Evolutionary conservation across 352 stramenopile genomes (phyloP), one percentile per base, ranked within the genome.

Genomic region (Globisporangium cederbergense): DNA sequence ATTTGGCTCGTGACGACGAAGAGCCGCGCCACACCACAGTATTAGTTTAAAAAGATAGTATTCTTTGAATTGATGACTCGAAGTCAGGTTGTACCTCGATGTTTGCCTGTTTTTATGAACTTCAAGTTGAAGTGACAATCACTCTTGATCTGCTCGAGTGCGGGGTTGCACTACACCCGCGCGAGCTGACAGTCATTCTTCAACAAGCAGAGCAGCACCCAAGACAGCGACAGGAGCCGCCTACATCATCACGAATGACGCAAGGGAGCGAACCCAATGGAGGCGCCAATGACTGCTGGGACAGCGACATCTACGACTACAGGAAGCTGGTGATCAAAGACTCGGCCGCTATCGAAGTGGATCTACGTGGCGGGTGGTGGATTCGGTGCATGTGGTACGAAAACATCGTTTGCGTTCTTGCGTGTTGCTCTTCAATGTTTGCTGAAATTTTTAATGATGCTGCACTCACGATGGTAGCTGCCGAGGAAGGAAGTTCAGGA

Each of bases 61-160:
- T 40, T 10, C 11, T 11, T 40, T 3, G 34, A 40, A 40, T 40
- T 40, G 34, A 40, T 40, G 34, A 8, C 8, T 40, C 11, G 34
- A 13, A 40, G 36, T 42, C 36, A 42, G 36, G 11, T 3, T 40
- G 40, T 45, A 45, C 40, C 14, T 45, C 14, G 8, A 14, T 18
- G 40, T n/a, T 13, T 45, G 40, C 11, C 40, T 45, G 18, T n/a
- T 45, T 13, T 45, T 16, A 45, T 45, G 40, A 40, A 67, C 61
- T 79, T 83, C 66, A 87, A 83, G 75, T 79, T 66, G 65, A 50
- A 51, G 47, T 57, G 73, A 88, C 68, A 62, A 86, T 83, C 80
- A 88, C 70, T 89, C 76, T 66, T 18, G 51, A 40, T 54, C 20
- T 36, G 3, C 4, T 28, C 25, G 36, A 32, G 46, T 14, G 58